A percentile compares a stretch with the other conserved stretches of the same genome.
Conservation (phyloP, 2,329 filamentous ascomycete species). For the Trichophyton simii region DNA sequence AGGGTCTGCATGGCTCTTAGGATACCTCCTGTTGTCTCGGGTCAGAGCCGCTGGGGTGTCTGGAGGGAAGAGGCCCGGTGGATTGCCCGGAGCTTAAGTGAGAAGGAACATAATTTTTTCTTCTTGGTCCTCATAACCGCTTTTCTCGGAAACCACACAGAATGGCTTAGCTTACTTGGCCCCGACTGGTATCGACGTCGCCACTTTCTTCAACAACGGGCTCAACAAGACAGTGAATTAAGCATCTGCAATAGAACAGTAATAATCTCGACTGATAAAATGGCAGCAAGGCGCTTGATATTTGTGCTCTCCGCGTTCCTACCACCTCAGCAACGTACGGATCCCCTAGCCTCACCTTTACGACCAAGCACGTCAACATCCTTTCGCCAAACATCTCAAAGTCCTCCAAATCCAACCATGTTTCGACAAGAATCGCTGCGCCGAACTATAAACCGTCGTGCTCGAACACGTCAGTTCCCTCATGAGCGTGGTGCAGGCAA, state of each 20-base stretch:
- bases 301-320: slow-evolving; percentile 48
- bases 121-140: slow-evolving; percentile 47
- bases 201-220: slow-evolving; percentile 40
- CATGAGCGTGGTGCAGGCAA: slow-evolving; percentile 24
- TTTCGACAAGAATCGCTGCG: slow-evolving; percentile 43
- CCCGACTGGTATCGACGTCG: slow-evolving; percentile 44
- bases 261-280: slow-evolving; percentile 46
- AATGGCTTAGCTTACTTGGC: slow-evolving; percentile 45
- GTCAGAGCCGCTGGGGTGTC: slow-evolving; percentile 47
- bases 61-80: slow-evolving; percentile 50
- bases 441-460: slow-evolving; percentile 41
- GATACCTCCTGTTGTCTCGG: slow-evolving; percentile 45
- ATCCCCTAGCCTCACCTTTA: slow-evolving; percentile 27
- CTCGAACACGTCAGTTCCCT: slow-evolving; percentile 34
- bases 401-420: slow-evolving; percentile 39
- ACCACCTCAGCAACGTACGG: slow-evolving; percentile 35
- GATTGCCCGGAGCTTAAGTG: slow-evolving; percentile 42
- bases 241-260: slow-evolving; percentile 43
- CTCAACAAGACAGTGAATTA: slow-evolving; percentile 35
- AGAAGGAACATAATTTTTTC: slow-evolving; percentile 47
- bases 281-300: slow-evolving; percentile 45
- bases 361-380: slow-evolving; percentile 34
- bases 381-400: slow-evolving; percentile 40
- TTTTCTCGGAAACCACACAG: slow-evolving; percentile 48
- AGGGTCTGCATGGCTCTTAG: slow-evolving; percentile 43